Conservation (phyloP, 371 early-diverging fungal species). For the Capniomyces stellatus region DNA sequence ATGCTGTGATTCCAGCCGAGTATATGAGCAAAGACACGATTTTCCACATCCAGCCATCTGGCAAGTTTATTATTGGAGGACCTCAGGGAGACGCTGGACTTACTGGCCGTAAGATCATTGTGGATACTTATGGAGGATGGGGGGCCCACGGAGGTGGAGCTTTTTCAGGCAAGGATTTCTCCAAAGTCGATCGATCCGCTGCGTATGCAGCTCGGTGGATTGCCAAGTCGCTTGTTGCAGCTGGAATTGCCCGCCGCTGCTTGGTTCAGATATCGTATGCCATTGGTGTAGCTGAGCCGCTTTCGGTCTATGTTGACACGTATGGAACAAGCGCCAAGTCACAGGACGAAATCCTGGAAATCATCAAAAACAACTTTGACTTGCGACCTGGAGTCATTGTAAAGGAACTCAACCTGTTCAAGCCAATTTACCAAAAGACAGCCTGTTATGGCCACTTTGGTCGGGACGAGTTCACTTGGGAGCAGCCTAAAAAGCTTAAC, state of each 20-base stretch:
- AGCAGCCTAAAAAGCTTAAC: constrained; percentile 77
- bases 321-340: constrained; percentile 87
- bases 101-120: constrained; percentile 99
- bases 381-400: constrained; percentile 97
- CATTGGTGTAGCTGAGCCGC: constrained; percentile 97
- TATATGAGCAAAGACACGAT: constrained; percentile 77
- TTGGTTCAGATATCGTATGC: constrained; percentile 98
- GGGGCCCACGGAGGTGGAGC: constrained; percentile 99
- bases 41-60: constrained; percentile 97
- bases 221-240: constrained; percentile 88
- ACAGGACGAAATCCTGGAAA: constrained; percentile 74
- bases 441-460: constrained; percentile 99
- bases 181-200: constrained; percentile 99
- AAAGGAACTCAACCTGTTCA: constrained; percentile 89
- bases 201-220: constrained; percentile 99
- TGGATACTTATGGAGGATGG: constrained; percentile 95
- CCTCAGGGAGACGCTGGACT: constrained; percentile 99
- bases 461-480: constrained; percentile 92
- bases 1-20: constrained; percentile 83
- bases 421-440: constrained; percentile 95
- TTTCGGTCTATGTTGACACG: constrained; percentile 93
- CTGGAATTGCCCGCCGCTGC: constrained; percentile 84
- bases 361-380: constrained; percentile 95
- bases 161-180: constrained; percentile 99
- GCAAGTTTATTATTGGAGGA: constrained; percentile 98